A percentile compares a stretch with the other conserved stretches of the same genome.
These are phyloP conservation scores for Ogataea polymorpha DNA, from an alignment of 805 yeast species.

Conservation along the genomic window DNA sequence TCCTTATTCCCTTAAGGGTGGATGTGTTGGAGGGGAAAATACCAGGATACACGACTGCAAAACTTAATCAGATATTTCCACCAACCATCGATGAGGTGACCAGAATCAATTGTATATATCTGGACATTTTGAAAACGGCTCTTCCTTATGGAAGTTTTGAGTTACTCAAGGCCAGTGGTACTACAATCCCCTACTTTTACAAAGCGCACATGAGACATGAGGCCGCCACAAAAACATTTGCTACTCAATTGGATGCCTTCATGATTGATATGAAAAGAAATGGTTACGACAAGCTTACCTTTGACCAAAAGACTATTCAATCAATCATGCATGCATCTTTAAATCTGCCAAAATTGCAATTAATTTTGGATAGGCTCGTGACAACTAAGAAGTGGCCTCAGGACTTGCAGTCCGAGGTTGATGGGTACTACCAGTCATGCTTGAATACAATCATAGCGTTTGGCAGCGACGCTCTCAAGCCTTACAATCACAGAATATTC, in stretches of 20 bases:
- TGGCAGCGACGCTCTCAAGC: conserved; percentile 53
- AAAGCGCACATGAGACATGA: conserved; percentile 92
- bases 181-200: conserved; percentile 84
- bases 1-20: conserved; percentile 74
- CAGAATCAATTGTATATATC: conserved; percentile 79
- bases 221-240: conserved; percentile 77
- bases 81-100: conserved; percentile 95
- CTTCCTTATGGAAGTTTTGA: conserved; percentile 69
- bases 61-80: conserved; percentile 78
- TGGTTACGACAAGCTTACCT: conserved; percentile 29
- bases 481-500: conserved; percentile 65
- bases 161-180: conserved; percentile 73
- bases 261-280: conserved; percentile 34
- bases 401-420: conserved; percentile 28
- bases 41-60: conserved; percentile 53
- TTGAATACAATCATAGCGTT: conserved; percentile 75
- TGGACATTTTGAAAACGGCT: conserved; percentile 71
- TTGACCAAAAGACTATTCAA: conserved; percentile 52
- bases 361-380: conserved; percentile 62
- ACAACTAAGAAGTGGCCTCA: conserved; percentile 45
- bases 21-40: conserved; percentile 56
- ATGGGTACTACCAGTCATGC: conserved; percentile 49
- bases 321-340: conserved; percentile 65
- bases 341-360: conserved; percentile 67
- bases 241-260: conserved; percentile 42